A percentile compares a stretch with the other conserved stretches of the same genome.
Evolutionary conservation across 202 grass and related monocot species (phyloP).

Genomic region (Eragrostis tef): DNA sequence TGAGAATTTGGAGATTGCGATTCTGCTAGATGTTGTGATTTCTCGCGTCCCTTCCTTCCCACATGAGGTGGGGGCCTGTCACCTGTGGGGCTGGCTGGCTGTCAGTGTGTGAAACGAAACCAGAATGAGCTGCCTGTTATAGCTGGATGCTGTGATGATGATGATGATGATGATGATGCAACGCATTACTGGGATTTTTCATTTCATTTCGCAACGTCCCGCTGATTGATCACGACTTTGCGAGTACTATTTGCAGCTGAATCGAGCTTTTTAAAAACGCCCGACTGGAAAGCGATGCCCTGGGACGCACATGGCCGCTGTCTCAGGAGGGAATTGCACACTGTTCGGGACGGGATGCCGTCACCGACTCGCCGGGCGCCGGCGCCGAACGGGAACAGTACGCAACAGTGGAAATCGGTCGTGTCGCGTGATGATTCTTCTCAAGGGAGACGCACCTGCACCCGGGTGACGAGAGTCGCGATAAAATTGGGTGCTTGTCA

Average conservation of each 20-base stretch:
- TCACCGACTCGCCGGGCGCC: background rate
- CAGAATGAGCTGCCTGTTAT: background rate
- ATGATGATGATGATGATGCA: too few relatives aligned
- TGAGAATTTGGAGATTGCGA: background rate
- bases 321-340: background rate
- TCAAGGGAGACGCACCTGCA: background rate
- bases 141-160: too few relatives aligned
- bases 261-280: background rate
- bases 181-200: background rate
- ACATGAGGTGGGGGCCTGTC: slow-evolving; percentile 20
- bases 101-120: slow-evolving; percentile 16
- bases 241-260: background rate
- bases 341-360: too few relatives aligned
- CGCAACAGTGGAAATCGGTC: background rate
- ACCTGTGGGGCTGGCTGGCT: background rate
- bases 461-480: too few relatives aligned
- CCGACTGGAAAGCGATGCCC: background rate
- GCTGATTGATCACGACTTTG: background rate
- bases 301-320: slow-evolving; percentile 10
- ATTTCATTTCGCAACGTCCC: background rate
- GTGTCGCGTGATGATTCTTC: background rate
- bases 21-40: background rate
- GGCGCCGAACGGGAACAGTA: background rate
- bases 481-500: background rate
- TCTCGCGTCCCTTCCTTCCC: too few relatives aligned